These are phyloP conservation scores for Claviceps sp. DNA, from an alignment of 2,329 filamentous ascomycete species.

Conservation along the genomic window DNA sequence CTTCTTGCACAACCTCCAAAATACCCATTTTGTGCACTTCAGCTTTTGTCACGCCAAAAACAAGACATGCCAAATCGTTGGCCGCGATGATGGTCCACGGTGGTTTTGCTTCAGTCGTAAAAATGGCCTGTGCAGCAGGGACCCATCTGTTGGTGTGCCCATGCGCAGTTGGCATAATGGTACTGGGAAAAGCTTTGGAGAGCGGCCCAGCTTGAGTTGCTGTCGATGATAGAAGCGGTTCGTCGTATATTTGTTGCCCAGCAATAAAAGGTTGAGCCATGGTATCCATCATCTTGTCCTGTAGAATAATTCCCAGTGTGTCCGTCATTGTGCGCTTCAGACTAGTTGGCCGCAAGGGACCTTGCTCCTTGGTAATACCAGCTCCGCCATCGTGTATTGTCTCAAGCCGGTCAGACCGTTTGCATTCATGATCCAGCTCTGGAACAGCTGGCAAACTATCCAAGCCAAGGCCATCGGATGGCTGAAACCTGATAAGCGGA, in stretches of 20 bases:
- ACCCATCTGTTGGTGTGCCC: conserved; percentile 83
- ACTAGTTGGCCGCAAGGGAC: conserved; percentile 46
- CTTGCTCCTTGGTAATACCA: conserved; percentile 31
- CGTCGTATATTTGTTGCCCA: conserved; percentile 21
- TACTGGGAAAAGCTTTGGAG: conserved; percentile 29
- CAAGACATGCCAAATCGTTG: conserved; percentile 88
- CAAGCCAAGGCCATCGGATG: conserved; percentile 5
- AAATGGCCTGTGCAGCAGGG: conserved; percentile 88
- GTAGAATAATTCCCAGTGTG: conserved; percentile 56
- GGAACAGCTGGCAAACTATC: conserved; percentile 7
- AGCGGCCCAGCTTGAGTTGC: conserved; percentile 25
- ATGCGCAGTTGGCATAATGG: conserved; percentile 53
- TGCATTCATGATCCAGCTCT: conserved; percentile 23
- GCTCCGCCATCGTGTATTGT: conserved; percentile 43
- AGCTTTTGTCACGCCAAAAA: conserved; percentile 97
- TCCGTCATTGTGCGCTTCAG: conserved; percentile 86
- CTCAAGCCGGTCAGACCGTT: conserved; percentile 39
- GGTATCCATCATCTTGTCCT: conserved; percentile 74
- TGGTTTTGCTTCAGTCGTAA: conserved; percentile 80
- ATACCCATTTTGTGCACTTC: conserved; percentile 94
- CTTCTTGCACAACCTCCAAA: conserved; percentile 83
- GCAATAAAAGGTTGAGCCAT: conserved; percentile 68
- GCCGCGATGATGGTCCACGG: conserved; percentile 95
- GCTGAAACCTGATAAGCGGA: conserved; percentile 6
- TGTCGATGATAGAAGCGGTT: conserved; percentile 29